Conservation (phyloP, 83 land plant genomes). For the Picea abies region DNA sequence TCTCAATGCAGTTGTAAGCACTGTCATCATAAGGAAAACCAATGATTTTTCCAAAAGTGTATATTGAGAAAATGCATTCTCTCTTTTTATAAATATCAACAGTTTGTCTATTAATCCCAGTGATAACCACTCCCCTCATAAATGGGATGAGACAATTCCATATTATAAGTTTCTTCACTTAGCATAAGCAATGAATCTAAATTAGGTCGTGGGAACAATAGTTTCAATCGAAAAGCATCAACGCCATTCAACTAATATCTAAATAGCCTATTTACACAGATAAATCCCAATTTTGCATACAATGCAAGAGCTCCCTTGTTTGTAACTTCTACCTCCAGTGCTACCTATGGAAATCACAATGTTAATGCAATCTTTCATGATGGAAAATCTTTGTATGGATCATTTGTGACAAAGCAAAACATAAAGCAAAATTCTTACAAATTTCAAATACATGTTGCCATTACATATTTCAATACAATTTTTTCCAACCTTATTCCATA, state of each 20-base stretch:
- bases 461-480: neutral
- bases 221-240: conserved; percentile 93
- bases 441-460: no score
- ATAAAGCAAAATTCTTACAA: no score
- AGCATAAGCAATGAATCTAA: conserved; percentile 14
- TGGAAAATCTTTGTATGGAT: neutral
- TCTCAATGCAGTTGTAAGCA: no score
- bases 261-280: conserved; percentile 91
- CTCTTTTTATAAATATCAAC: no score
- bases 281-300: conserved; percentile 95
- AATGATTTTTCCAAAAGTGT: no score
- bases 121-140: neutral
- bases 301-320: conserved; percentile 97
- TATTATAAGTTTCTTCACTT: conserved; percentile 18
- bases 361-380: conserved; percentile 6
- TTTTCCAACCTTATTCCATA: neutral
- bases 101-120: conserved; percentile 5
- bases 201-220: conserved; percentile 74
- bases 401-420: neutral
- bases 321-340: conserved; percentile 99
- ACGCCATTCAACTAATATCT: conserved; percentile 98
- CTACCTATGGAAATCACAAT: conserved; percentile 58
- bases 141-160: conserved; percentile 11
- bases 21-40: no score
- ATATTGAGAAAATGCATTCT: no score